These are phyloP conservation scores for Pestalotiopsis sp. DNA, from an alignment of 2,329 filamentous ascomycete species.

Conservation along the genomic window DNA sequence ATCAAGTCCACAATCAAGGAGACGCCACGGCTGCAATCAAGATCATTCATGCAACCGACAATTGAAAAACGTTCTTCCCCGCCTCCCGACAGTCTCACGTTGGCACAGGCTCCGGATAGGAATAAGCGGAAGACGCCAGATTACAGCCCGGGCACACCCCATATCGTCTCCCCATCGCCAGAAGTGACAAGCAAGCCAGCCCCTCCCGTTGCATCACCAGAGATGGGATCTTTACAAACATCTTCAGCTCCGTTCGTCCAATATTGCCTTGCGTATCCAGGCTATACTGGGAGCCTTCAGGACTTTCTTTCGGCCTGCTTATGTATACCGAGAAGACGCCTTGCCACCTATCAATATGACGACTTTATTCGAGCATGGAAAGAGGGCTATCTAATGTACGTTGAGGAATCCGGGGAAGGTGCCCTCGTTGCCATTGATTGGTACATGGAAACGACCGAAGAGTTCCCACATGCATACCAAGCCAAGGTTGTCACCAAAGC, in stretches of 20 bases:
- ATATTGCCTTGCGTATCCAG: conserved; percentile 31
- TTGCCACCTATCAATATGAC: conserved; percentile 35
- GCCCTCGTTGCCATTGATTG: conserved; percentile 32
- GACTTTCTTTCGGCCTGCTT: conserved; percentile 35
- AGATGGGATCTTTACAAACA: not conserved
- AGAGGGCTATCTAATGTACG: conserved; percentile 33
- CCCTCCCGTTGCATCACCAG: not conserved
- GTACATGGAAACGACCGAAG: conserved; percentile 36
- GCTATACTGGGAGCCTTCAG: conserved; percentile 29
- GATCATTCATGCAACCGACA: not conserved
- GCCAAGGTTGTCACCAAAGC: conserved; percentile 30
- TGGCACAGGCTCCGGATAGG: not conserved
- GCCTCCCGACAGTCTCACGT: not conserved
- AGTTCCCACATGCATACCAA: conserved; percentile 25
- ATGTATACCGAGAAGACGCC: conserved; percentile 27
- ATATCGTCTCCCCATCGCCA: not conserved
- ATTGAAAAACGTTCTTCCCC: not conserved
- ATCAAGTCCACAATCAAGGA: conserved; percentile 11
- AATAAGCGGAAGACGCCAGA: conserved; percentile 7
- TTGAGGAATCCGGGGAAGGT: conserved; percentile 27
- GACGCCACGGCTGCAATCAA: not conserved
- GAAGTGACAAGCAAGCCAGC: not conserved
- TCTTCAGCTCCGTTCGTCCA: conserved; percentile 26
- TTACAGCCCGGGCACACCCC: conserved; percentile 16
- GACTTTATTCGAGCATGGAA: conserved; percentile 38